Evolutionary conservation across 495 filamentous ascomycete species (phyloP).

Genomic region (Ramalina intermedia): DNA sequence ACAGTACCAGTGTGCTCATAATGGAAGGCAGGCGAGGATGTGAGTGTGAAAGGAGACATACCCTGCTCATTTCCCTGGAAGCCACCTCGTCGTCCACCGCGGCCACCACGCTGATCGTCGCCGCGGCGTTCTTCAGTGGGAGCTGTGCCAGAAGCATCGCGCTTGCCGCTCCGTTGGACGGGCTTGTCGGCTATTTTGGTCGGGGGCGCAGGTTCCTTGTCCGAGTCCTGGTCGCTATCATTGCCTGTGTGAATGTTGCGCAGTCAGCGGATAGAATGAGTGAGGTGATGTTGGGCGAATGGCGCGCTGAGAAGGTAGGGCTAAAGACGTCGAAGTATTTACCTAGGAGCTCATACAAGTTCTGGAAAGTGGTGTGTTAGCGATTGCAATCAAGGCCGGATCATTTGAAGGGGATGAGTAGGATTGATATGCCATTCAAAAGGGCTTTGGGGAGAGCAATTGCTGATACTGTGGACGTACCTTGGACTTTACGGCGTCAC

Average conservation of each 20-base stretch:
- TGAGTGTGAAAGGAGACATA: slow-evolving; percentile 21
- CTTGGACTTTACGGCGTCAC: slow-evolving; percentile 19
- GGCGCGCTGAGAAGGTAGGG: slow-evolving; percentile 1
- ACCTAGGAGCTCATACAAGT: slow-evolving; percentile 84
- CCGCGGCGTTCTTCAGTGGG: slow-evolving; percentile 28
- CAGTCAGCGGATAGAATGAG: background rate
- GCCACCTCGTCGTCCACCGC: slow-evolving; percentile 40
- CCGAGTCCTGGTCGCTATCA: slow-evolving; percentile 76
- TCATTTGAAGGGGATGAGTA: too few relatives aligned
- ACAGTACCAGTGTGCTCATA: background rate
- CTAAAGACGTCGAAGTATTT: slow-evolving; percentile 24
- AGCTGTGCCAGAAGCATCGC: slow-evolving; percentile 68
- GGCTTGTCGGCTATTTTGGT: slow-evolving; percentile 79
- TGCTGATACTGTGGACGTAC: slow-evolving; percentile 2
- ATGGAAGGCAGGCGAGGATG: background rate
- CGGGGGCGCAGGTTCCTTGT: slow-evolving; percentile 59
- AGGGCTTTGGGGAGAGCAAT: too few relatives aligned
- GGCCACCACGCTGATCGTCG: slow-evolving; percentile 31
- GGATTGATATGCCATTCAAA: too few relatives aligned
- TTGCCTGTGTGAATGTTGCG: slow-evolving; percentile 45
- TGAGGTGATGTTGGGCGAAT: background rate
- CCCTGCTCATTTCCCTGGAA: slow-evolving; percentile 69
- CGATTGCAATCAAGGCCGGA: slow-evolving; percentile 10
- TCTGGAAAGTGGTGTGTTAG: slow-evolving; percentile 33
- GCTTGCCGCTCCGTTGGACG: slow-evolving; percentile 65